Percentiles rank a stretch among this genome's conserved stretches.
Evolutionary conservation across 345 rosid species (phyloP).

Genomic region (Euphorbia lathyris): DNA sequence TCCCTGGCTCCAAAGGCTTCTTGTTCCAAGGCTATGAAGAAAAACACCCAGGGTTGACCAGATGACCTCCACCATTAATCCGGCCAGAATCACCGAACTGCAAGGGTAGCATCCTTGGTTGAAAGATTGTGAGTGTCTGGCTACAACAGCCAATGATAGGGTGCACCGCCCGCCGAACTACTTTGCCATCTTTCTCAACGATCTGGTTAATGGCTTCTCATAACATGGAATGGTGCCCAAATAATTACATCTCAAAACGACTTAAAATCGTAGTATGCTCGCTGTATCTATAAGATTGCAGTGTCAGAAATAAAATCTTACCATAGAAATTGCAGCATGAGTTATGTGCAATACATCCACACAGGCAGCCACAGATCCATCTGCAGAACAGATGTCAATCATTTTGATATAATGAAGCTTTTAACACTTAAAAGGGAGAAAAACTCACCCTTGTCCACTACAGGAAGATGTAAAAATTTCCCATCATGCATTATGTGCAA

Average conservation of each 20-base stretch:
- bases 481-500: conserved; percentile 96
- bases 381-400: conserved; percentile 41
- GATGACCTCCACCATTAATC: too few relatives aligned
- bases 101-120: too few relatives aligned
- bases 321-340: conserved; percentile 97
- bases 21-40: too few relatives aligned
- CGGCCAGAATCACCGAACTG: too few relatives aligned
- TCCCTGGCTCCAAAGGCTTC: too few relatives aligned
- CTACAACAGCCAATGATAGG: too few relatives aligned
- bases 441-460: conserved; percentile 63
- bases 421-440: not conserved
- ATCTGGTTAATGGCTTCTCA: too few relatives aligned
- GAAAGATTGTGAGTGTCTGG: too few relatives aligned
- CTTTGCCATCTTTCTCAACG: too few relatives aligned
- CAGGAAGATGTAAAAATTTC: conserved; percentile 95
- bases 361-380: conserved; percentile 73
- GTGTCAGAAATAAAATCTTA: conserved; percentile 28
- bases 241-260: not conserved
- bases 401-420: not conserved
- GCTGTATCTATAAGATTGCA: not conserved
- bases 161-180: too few relatives aligned
- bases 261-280: not conserved
- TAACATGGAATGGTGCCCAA: not conserved
- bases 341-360: conserved; percentile 90
- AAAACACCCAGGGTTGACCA: too few relatives aligned